Evolutionary conservation across 164 flowering plant species (phyloP).

Genomic region (Chloranthus sessilifolius): DNA sequence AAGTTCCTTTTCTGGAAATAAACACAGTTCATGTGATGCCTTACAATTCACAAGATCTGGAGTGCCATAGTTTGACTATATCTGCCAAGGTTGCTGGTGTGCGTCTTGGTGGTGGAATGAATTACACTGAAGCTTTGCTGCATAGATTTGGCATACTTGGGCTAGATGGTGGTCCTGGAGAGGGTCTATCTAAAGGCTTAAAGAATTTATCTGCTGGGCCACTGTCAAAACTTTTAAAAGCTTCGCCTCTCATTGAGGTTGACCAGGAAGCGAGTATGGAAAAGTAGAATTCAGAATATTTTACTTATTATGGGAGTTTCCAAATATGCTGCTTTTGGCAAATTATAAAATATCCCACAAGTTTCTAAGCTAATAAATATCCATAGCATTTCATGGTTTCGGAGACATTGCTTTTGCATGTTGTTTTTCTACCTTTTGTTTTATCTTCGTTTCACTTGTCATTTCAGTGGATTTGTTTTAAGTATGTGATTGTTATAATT

Average conservation of each 20-base stretch:
- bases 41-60: slow-evolving; percentile 48
- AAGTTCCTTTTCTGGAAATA: slow-evolving; percentile 67
- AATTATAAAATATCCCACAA: no score
- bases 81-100: slow-evolving; percentile 79
- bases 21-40: slow-evolving; percentile 72
- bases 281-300: slow-evolving; percentile 3
- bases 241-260: slow-evolving; percentile 42
- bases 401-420: no score
- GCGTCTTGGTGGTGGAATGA: slow-evolving; percentile 97
- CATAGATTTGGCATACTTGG: slow-evolving; percentile 94
- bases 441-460: not conserved
- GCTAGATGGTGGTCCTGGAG: slow-evolving; percentile 93
- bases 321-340: not conserved
- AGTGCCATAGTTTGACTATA: slow-evolving; percentile 69
- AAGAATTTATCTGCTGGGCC: slow-evolving; percentile 75
- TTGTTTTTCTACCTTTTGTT: not conserved
- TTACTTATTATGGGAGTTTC: slow-evolving; percentile 1
- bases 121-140: slow-evolving; percentile 78
- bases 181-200: slow-evolving; percentile 77
- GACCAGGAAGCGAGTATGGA: slow-evolving; percentile 45
- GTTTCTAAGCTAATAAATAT: no score
- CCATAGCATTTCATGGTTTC: no score
- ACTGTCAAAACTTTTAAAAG: slow-evolving; percentile 63
- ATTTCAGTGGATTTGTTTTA: no score
- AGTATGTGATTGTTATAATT: no score